These are phyloP conservation scores for Kodamaea restingae DNA, from an alignment of 805 yeast genomes.

Conservation along the genomic window DNA sequence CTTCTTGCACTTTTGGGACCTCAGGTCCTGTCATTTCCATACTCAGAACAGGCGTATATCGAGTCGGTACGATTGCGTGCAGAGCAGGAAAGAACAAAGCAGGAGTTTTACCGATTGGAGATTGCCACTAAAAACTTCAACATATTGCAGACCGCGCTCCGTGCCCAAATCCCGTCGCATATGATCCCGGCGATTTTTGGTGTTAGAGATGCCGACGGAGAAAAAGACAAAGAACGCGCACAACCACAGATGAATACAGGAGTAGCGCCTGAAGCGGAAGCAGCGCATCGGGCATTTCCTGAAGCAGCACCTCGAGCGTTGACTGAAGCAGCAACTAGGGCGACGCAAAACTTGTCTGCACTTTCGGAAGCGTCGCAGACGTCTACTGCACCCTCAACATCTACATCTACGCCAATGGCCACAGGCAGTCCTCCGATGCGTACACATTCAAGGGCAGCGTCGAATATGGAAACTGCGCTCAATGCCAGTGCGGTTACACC, in stretches of 20 bases:
- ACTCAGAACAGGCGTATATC: constrained; percentile 52
- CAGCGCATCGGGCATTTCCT: constrained; percentile 9
- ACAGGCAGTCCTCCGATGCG: constrained; percentile 10
- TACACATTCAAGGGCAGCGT: not conserved
- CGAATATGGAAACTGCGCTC: constrained; percentile 12
- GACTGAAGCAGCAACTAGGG: too few relatives aligned
- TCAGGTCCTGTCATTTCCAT: constrained; percentile 49
- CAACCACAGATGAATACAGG: too few relatives aligned
- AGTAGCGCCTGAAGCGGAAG: constrained; percentile 9
- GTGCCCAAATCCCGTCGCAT: constrained; percentile 59
- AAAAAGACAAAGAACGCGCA: constrained; percentile 9
- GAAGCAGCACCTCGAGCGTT: too few relatives aligned
- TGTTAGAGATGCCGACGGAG: constrained; percentile 21
- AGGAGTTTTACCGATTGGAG: constrained; percentile 70
- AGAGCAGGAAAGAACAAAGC: constrained; percentile 80
- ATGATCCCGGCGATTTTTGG: constrained; percentile 57
- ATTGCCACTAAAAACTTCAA: constrained; percentile 55
- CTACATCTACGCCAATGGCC: not conserved
- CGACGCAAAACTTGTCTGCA: too few relatives aligned
- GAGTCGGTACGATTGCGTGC: constrained; percentile 56
- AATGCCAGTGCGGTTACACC: constrained; percentile 33
- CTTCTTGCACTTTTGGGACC: constrained; percentile 48
- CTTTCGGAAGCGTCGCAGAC: too few relatives aligned
- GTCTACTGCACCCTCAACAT: too few relatives aligned
- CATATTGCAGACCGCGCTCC: constrained; percentile 56